Percentiles rank a stretch among this genome's conserved stretches.
These are phyloP conservation scores for Synchytrium microbalum DNA, from an alignment of 371 early-diverging fungal genomes.

Conservation along the genomic window DNA sequence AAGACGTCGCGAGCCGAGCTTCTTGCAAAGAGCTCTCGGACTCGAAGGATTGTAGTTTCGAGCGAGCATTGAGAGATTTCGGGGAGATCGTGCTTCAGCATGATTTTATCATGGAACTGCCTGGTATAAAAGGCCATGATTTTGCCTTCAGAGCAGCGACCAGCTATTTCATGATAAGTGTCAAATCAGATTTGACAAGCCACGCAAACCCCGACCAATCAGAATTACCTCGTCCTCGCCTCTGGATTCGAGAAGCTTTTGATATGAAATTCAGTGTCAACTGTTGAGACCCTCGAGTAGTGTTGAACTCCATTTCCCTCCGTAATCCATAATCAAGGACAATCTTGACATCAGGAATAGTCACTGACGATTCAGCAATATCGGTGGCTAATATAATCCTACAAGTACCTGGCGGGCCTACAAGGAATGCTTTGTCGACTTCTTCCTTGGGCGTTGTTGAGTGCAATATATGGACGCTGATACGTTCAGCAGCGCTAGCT, in stretches of 20 bases:
- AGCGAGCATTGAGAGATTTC: conserved; percentile 9
- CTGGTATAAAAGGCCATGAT: conserved; percentile 12
- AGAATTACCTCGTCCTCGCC: too few species aligned
- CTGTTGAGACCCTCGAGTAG: conserved; percentile 9
- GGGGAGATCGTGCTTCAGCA: conserved; percentile 10
- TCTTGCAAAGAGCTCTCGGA: conserved; percentile 7
- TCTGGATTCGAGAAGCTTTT: too few species aligned
- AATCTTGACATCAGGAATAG: conserved; percentile 24
- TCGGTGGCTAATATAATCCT: conserved; percentile 39
- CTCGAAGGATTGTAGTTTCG: conserved; percentile 8
- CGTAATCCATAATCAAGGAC: conserved; percentile 13
- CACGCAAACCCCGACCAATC: too few species aligned
- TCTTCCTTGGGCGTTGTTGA: conserved; percentile 8
- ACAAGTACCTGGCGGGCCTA: conserved; percentile 1
- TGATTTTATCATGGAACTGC: background rate
- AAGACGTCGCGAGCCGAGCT: conserved; percentile 2
- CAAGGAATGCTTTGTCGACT: conserved; percentile 8
- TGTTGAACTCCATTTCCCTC: conserved; percentile 11
- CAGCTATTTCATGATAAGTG: too few species aligned
- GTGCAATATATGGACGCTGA: conserved; percentile 7
- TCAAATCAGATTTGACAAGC: too few species aligned
- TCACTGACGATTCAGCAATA: conserved; percentile 43
- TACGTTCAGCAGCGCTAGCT: background rate
- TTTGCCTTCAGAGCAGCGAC: too few species aligned
- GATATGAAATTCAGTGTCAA: conserved; percentile 10